Base-by-base conservation (phyloP, 768 basidiomycete genomes). In the Pisolithus orientalis region DNA sequence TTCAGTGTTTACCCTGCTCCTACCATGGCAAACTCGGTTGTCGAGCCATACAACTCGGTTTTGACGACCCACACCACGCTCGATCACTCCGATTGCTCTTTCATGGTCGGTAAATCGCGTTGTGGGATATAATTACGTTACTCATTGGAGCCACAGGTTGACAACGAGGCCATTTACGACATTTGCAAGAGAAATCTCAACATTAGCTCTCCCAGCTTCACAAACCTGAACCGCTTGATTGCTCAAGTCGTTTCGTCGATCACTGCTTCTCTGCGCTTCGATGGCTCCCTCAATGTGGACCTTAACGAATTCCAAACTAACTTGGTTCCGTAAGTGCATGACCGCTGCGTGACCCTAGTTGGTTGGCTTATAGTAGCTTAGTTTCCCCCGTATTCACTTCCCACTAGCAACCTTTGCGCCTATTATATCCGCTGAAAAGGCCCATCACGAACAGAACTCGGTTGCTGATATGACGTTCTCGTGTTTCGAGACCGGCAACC, bases 231-330 rank as follows among this genome's bases (percentile, higher is more conserved):
- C 76, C 78, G 96, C 55, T 77, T 99, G 62, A 98, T 98, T 60
- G 95, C 96, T 25, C 96, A 98, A 68, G 96, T 98, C 59, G 96
- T 99, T 55, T 99, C 96, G 1, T 94, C 94, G 32, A 84, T 98
- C 73, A 97, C 95, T 4, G 94, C 94, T 38, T 97, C 95, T 21
- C 79, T 83, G 31, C 77, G 81, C 50, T 83, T 82, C 61, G 82
- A 82, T 59, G 82, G 81, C 37, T 78, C 78, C 39, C 72, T 84
- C 55, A 84, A 83, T 61, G 82, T 83, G 55, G 81, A 83, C 63
- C 69, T 98, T 68, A 96, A 94, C 74, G 95, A 98, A 75, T 98
- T 98, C 84, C 95, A 97, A 77, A 97, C 94, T 52, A 98, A 98
- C 75, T 74, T 97, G 70, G 94, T 97, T 48, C 94, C 95, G 85